phyloP scores from a whole-genome alignment of 163 green algal genomes.

The Chloromonas sp. region DNA sequence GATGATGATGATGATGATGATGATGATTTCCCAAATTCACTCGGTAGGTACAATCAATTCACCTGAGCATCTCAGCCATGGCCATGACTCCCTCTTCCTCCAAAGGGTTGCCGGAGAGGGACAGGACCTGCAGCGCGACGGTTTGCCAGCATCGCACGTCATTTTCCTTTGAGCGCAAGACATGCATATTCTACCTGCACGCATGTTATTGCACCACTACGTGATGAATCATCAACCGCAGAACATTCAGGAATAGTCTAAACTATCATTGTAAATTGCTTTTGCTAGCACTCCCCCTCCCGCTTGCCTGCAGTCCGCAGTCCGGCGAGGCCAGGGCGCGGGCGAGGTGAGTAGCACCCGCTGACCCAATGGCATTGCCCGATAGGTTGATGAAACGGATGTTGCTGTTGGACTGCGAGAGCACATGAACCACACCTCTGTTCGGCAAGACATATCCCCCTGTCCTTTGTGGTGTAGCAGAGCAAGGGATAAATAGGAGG shows the following conservation, averaged over 20 bases:
- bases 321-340: slow-evolving; percentile 11
- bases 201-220: too few relatives aligned
- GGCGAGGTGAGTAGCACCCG: slow-evolving; percentile 16
- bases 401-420: slow-evolving; percentile 16
- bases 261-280: background rate
- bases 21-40: too few relatives aligned
- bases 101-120: slow-evolving; percentile 37
- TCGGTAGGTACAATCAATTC: background rate
- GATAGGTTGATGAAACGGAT: slow-evolving; percentile 34
- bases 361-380: slow-evolving; percentile 31
- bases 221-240: background rate
- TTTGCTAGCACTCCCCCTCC: background rate
- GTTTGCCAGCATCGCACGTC: too few relatives aligned
- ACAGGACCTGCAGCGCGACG: slow-evolving; percentile 16
- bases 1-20: too few relatives aligned
- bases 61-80: slow-evolving; percentile 29
- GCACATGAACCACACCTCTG: too few relatives aligned
- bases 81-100: slow-evolving; percentile 28
- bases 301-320: slow-evolving; percentile 16
- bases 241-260: background rate
- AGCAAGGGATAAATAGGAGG: background rate
- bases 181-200: too few relatives aligned
- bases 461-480: background rate
- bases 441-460: too few relatives aligned
- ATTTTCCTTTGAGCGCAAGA: too few relatives aligned